phyloP scores from a whole-genome alignment of 805 yeast genomes.

The Pichia eremophila region DNA sequence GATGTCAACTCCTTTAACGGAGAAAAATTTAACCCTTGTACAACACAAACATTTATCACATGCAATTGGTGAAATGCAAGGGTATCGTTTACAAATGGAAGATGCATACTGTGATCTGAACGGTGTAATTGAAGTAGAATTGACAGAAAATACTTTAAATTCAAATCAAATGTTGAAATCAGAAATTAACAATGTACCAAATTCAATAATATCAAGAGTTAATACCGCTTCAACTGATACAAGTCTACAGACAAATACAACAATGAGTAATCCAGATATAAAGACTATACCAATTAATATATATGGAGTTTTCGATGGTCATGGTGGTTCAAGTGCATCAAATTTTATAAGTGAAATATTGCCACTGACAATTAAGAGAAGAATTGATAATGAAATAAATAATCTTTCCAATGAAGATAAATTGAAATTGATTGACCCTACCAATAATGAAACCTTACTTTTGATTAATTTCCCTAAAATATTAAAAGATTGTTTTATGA shows the following conservation, averaged over 20 bases:
- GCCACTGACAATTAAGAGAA: slow-evolving; percentile 16
- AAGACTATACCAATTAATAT: slow-evolving; percentile 26
- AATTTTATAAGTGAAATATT: slow-evolving; percentile 38
- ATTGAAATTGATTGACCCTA: slow-evolving; percentile 11
- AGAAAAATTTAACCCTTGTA: slow-evolving; percentile 46
- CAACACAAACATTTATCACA: slow-evolving; percentile 40
- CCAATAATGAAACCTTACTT: slow-evolving; percentile 7
- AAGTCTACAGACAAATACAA: neutral
- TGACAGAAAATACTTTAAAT: neutral
- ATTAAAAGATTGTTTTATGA: slow-evolving; percentile 35
- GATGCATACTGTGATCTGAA: slow-evolving; percentile 55
- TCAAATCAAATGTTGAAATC: no score
- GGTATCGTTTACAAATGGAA: slow-evolving; percentile 66
- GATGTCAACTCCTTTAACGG: slow-evolving; percentile 66
- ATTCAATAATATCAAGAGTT: neutral
- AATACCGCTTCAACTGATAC: neutral
- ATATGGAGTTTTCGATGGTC: slow-evolving; percentile 76
- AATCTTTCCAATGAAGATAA: slow-evolving; percentile 12
- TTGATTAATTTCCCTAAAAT: slow-evolving; percentile 21
- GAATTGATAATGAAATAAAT: slow-evolving; percentile 11
- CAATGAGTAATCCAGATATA: neutral
- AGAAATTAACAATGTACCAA: no score
- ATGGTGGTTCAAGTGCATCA: slow-evolving; percentile 64
- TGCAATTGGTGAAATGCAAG: slow-evolving; percentile 69
- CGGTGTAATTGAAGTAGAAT: slow-evolving; percentile 12